Evolutionary conservation across 108 stramenopile species (phyloP).

Genomic region (Cyclotella baltica): DNA sequence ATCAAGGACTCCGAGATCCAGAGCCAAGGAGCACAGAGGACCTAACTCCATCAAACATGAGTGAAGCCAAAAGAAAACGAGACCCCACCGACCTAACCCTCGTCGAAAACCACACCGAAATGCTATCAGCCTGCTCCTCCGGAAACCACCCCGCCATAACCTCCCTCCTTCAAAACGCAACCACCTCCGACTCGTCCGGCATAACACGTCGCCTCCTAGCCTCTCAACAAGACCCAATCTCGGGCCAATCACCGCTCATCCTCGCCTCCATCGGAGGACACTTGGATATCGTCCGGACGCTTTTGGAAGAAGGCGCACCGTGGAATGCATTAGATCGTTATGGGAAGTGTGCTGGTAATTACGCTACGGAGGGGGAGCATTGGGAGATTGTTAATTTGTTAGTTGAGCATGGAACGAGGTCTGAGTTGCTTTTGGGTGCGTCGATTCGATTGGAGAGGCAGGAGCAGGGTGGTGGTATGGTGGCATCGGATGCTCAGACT

Average conservation of each 20-base stretch:
- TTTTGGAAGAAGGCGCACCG: constrained; percentile 82
- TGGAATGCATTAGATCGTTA: constrained; percentile 93
- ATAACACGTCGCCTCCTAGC: constrained; percentile 51
- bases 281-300: constrained; percentile 47
- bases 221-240: constrained; percentile 68
- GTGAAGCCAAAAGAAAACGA: neutral
- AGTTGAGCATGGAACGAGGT: constrained; percentile 78
- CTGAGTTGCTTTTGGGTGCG: constrained; percentile 86
- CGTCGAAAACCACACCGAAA: constrained; percentile 22
- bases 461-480: constrained; percentile 7
- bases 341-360: constrained; percentile 90
- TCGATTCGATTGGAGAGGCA: constrained; percentile 51
- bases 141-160: constrained; percentile 20
- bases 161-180: constrained; percentile 27
- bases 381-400: constrained; percentile 86
- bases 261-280: constrained; percentile 69
- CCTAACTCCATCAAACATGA: neutral
- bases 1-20: too few relatives aligned
- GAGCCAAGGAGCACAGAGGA: too few relatives aligned
- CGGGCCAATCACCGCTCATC: constrained; percentile 86
- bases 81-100: neutral
- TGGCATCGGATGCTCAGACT: neutral
- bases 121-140: constrained; percentile 41
- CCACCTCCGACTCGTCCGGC: constrained; percentile 16
- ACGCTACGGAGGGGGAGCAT: constrained; percentile 75